Conservation (phyloP, 2,329 filamentous ascomycete species). For the Ophiostoma himal-ulmi region DNA sequence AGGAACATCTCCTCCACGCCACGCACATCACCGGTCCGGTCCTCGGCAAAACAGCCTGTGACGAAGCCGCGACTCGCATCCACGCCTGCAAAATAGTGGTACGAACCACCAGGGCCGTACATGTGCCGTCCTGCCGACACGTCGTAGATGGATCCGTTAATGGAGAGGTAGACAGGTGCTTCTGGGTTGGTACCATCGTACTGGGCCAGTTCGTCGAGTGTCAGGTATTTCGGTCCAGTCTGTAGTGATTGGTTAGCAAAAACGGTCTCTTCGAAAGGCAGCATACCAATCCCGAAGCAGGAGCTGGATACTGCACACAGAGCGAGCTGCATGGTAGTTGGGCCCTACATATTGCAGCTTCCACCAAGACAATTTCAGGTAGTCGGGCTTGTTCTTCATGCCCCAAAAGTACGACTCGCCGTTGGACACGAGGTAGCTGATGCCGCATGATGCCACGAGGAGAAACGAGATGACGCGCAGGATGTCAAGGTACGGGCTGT, state of each 20-base stretch:
- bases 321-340: background rate
- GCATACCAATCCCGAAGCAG: background rate
- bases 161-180: slow-evolving; percentile 81
- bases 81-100: slow-evolving; percentile 77
- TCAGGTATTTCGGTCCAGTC: slow-evolving; percentile 61
- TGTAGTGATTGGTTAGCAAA: background rate
- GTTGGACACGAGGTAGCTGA: slow-evolving; percentile 71
- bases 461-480: slow-evolving; percentile 64
- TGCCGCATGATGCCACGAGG: slow-evolving; percentile 56
- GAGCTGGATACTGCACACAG: background rate
- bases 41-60: slow-evolving; percentile 85
- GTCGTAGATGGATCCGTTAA: slow-evolving; percentile 84
- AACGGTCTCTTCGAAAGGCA: background rate
- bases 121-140: slow-evolving; percentile 62
- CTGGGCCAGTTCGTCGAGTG: slow-evolving; percentile 62
- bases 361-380: slow-evolving; percentile 54
- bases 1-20: slow-evolving; percentile 85
- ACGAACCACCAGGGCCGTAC: slow-evolving; percentile 80
- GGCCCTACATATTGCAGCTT: slow-evolving; percentile 54
- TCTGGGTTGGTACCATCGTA: slow-evolving; percentile 72
- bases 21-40: slow-evolving; percentile 75
- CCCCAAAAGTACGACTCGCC: slow-evolving; percentile 67
- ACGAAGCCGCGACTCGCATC: slow-evolving; percentile 87
- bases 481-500: slow-evolving; percentile 55
- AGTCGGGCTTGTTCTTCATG: slow-evolving; percentile 54